Evolutionary conservation across 164 flowering plant genomes (phyloP), one percentile per base, ranked within the genome.

Genomic region (Akebia trifoliata): DNA sequence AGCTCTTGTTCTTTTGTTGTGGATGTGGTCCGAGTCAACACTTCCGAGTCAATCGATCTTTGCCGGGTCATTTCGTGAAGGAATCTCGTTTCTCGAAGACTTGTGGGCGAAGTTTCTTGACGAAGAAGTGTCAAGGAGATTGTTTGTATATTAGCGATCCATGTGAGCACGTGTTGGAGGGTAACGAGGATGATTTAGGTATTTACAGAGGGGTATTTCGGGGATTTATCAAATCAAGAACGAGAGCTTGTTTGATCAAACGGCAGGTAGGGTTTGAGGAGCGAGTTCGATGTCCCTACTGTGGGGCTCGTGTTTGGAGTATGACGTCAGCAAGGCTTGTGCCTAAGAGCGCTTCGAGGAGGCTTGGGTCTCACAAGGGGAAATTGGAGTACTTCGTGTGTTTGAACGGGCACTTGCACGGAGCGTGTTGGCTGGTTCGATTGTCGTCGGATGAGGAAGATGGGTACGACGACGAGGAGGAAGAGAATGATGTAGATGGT

Each of bases 301-400:
- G 97, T 48, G 85, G 89, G 43, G 74, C 84, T 4, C 76, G 89
- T n/a, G 91, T 82, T 48, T 90, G 97, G 97, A 90, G 91, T 59
- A 90, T 90, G 97, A 82, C 87, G 1, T 14, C 79, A 31, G 97
- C 93, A 5, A 42, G 78, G 60, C 74, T 90, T 26, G 72, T 90
- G 21, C 95, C 97, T 0, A 78, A 50, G 61, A 76, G 84, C 48
- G 97, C 95, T 44, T 70, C 82, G 0, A 45, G 82, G 57, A 61
- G 91, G 74, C 87, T 90, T 1, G 97, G 97, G 9, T 68, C 97
- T 0, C 75, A 46, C 29, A 78, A 87, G 6, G 91, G 80, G 0
- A 65, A 72, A 8, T 8, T 87, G 24, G 97, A 90, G 75, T 87
- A 85, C 52, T 87, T 87, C 29, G 97, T 90, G 24, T 90, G 97